Evolutionary conservation across 495 filamentous ascomycete species (phyloP), one percentile per base, ranked within the genome.

Genomic region (Neurospora cerealis): DNA sequence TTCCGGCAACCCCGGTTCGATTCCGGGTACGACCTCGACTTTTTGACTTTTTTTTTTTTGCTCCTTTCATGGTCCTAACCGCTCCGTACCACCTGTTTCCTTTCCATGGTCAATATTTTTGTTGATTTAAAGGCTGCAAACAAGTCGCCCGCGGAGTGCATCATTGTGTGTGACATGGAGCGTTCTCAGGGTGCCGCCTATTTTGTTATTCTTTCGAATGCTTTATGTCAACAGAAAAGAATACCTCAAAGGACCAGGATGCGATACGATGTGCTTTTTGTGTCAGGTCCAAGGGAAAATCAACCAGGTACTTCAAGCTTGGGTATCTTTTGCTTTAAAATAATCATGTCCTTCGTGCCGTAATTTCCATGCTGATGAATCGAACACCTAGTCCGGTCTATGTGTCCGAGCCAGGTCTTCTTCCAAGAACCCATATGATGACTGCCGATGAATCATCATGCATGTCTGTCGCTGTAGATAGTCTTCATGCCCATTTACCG

Each of bases 1-100:
- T 78, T 79, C 76, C 73, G 78, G 78, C 32, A 74, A 79, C 78
- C 78, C 78, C 77, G 77, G 77, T 79, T 79, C 77, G 78, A 79
- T 77, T 78, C 78, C 77, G 78, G 78, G 78, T 78, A 79, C 75
- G 78, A 78, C 78, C 78, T 79, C 54, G 17, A 32, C 6, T 62
- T 28, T 62, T 62, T 62, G 54, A 7, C 3, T 10, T 46, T 46
- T 19, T 46, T 19, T 60, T 34, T 34, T 34, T 34, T 0, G 3
- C 42, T 46, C 42, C 42, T 54, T 24, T 54, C 21, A 54, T 54
- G 10, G 46, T 54, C 4, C 5, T 24, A 13, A 48, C 10, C 46
- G 46, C 1, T 24, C 10, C 46, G 21, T 54, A 24, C 46, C 21
- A 13, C 21, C 21, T 24, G 10, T 24, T 24, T 54, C 46, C 46